Evolutionary conservation across 2,329 filamentous ascomycete genomes (phyloP).

Genomic region (Madurella fahalii): DNA sequence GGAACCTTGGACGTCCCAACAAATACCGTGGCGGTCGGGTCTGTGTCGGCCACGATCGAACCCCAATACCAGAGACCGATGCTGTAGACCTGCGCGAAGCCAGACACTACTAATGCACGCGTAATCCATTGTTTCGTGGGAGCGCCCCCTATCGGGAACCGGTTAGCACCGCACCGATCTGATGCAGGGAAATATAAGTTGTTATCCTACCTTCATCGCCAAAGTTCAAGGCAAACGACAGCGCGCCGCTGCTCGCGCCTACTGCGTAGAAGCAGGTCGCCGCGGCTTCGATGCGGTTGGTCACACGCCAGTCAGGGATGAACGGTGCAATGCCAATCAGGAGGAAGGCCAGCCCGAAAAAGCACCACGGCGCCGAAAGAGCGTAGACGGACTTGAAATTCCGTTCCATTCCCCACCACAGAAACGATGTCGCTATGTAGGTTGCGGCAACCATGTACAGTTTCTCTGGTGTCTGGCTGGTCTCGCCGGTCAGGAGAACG

Average conservation of each 20-base stretch:
- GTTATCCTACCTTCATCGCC: slow-evolving; percentile 47
- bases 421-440: slow-evolving; percentile 53
- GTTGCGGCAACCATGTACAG: slow-evolving; percentile 58
- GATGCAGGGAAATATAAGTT: too few species aligned
- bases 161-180: too few species aligned
- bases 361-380: slow-evolving; percentile 57
- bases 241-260: slow-evolving; percentile 58
- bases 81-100: slow-evolving; percentile 63
- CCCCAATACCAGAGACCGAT: slow-evolving; percentile 66
- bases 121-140: slow-evolving; percentile 64
- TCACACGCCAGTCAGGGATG: slow-evolving; percentile 34
- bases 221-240: slow-evolving; percentile 66
- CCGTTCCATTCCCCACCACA: slow-evolving; percentile 63
- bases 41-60: slow-evolving; percentile 43
- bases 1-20: slow-evolving; percentile 32
- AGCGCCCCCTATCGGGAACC: slow-evolving; percentile 44
- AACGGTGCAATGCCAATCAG: slow-evolving; percentile 61
- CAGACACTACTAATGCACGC: slow-evolving; percentile 62
- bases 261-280: slow-evolving; percentile 59
- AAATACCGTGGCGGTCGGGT: slow-evolving; percentile 39
- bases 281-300: slow-evolving; percentile 52
- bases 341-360: slow-evolving; percentile 61
- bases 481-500: slow-evolving; percentile 60
- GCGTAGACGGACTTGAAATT: slow-evolving; percentile 52
- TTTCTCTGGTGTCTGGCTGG: slow-evolving; percentile 54